Evolutionary conservation across 371 early-diverging fungal genomes (phyloP).

Genomic region (Rhizopus sp.): DNA sequence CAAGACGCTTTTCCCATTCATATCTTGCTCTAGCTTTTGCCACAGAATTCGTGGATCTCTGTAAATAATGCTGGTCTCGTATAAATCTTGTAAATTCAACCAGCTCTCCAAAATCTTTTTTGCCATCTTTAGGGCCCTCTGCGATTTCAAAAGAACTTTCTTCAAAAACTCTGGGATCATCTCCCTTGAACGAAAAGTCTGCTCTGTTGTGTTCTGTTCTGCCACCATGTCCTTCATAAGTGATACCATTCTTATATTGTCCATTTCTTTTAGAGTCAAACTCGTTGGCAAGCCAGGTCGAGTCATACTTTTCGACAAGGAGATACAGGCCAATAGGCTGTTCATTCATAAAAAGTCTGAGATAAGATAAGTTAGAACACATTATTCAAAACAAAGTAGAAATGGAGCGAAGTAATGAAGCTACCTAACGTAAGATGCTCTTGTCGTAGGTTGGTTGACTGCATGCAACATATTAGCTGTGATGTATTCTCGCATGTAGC

Average conservation of each 20-base stretch:
- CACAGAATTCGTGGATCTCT: conserved; percentile 1
- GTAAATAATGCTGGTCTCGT: conserved; percentile 20
- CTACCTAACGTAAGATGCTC: conserved; percentile 31
- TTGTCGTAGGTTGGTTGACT: conserved; percentile 25
- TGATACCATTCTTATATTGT: conserved; percentile 20
- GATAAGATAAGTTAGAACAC: neutral
- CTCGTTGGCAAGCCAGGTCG: conserved; percentile 33
- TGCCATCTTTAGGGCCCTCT: conserved; percentile 18
- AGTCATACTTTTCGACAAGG: conserved; percentile 36
- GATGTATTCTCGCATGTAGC: conserved; percentile 48
- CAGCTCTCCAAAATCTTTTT: conserved; percentile 15
- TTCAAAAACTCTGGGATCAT: conserved; percentile 14
- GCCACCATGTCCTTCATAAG: conserved; percentile 32
- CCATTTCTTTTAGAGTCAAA: conserved; percentile 14
- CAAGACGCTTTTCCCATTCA: conserved; percentile 32
- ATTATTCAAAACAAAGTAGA: neutral
- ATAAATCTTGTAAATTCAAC: conserved; percentile 33
- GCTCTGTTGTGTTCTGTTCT: conserved; percentile 7
- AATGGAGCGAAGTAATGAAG: neutral
- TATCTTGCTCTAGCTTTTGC: neutral
- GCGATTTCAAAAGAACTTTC: conserved; percentile 19
- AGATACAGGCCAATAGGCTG: conserved; percentile 31
- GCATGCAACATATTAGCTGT: conserved; percentile 27
- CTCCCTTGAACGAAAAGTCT: conserved; percentile 32
- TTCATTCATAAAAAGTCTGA: conserved; percentile 35